phyloP scores from a whole-genome alignment of 2,329 filamentous ascomycete species.

The Hymenoscyphus albidus region DNA sequence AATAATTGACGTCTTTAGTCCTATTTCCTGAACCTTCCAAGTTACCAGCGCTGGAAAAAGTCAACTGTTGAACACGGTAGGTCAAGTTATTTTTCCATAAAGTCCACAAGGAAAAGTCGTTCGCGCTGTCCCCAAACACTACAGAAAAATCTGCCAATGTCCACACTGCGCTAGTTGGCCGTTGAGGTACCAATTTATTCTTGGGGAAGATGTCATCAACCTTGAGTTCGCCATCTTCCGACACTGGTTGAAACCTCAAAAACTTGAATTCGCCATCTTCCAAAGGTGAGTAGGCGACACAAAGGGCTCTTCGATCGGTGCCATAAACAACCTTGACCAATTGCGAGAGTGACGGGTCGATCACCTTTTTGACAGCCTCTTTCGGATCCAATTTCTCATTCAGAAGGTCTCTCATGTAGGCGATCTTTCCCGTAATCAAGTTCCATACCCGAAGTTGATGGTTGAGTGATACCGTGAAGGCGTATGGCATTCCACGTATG shows the following conservation, averaged over 20 bases:
- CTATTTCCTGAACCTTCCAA: neutral
- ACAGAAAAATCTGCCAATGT: constrained; percentile 73
- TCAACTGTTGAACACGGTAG: constrained; percentile 69
- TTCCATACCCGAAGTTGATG: constrained; percentile 91
- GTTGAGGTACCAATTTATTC: constrained; percentile 62
- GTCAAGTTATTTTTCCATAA: constrained; percentile 82
- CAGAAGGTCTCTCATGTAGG: constrained; percentile 74
- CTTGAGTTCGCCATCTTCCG: constrained; percentile 48
- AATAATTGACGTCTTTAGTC: constrained; percentile 15
- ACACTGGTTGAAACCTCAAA: constrained; percentile 67
- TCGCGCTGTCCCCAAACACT: constrained; percentile 49
- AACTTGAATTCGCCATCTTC: constrained; percentile 92
- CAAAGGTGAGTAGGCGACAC: constrained; percentile 84
- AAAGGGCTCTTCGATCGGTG: constrained; percentile 47
- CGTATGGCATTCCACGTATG: constrained; percentile 47
- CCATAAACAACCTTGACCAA: constrained; percentile 67
- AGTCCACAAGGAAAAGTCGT: constrained; percentile 63
- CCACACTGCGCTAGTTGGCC: constrained; percentile 72
- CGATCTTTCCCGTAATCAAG: constrained; percentile 71
- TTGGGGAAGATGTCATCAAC: constrained; percentile 70
- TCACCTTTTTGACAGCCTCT: constrained; percentile 67
- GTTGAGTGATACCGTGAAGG: constrained; percentile 82
- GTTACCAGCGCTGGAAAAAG: constrained; percentile 54
- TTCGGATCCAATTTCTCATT: constrained; percentile 62
- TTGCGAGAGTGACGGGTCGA: constrained; percentile 75